These are phyloP conservation scores for Macrolepiota albuminosa DNA, from an alignment of 768 basidiomycete genomes.

Conservation along the genomic window DNA sequence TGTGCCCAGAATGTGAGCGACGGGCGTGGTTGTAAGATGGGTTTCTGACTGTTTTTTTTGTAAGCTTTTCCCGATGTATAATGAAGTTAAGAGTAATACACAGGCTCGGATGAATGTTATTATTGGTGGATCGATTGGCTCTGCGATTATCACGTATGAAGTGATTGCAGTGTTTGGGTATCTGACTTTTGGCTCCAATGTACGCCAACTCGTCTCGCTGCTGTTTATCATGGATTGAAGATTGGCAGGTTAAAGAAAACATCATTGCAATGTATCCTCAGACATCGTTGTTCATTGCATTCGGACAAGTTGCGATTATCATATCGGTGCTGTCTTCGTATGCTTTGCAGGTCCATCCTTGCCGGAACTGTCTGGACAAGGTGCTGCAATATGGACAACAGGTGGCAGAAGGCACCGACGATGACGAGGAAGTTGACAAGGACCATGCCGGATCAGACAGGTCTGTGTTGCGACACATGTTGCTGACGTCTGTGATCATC, in stretches of 20 bases:
- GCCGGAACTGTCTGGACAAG: constrained; percentile 88
- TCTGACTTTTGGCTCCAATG: constrained; percentile 87
- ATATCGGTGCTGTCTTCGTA: constrained; percentile 89
- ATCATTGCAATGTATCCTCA: constrained; percentile 94
- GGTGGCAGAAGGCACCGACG: constrained; percentile 17
- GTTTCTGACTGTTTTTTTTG: not conserved
- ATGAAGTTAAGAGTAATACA: constrained; percentile 79
- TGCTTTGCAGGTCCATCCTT: constrained; percentile 92
- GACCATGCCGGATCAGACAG: constrained; percentile 59
- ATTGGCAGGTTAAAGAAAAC: constrained; percentile 73
- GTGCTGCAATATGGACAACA: constrained; percentile 53
- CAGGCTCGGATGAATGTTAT: constrained; percentile 85
- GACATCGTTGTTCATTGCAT: constrained; percentile 86
- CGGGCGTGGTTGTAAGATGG: not conserved
- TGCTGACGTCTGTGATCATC: constrained; percentile 67
- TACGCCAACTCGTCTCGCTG: constrained; percentile 22
- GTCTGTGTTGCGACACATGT: constrained; percentile 58
- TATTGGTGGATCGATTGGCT: constrained; percentile 82
- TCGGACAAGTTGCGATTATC: constrained; percentile 92
- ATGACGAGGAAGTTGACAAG: constrained; percentile 44
- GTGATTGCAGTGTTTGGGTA: constrained; percentile 87
- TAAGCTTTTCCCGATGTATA: constrained; percentile 93
- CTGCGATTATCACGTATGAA: constrained; percentile 81
- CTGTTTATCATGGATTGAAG: not conserved
- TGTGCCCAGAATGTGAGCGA: constrained; percentile 84